A percentile compares a stretch with the other conserved stretches of the same genome.
These are phyloP conservation scores for Salvia miltiorrhiza DNA, from an alignment of 257 asterid genomes.

Conservation along the genomic window DNA sequence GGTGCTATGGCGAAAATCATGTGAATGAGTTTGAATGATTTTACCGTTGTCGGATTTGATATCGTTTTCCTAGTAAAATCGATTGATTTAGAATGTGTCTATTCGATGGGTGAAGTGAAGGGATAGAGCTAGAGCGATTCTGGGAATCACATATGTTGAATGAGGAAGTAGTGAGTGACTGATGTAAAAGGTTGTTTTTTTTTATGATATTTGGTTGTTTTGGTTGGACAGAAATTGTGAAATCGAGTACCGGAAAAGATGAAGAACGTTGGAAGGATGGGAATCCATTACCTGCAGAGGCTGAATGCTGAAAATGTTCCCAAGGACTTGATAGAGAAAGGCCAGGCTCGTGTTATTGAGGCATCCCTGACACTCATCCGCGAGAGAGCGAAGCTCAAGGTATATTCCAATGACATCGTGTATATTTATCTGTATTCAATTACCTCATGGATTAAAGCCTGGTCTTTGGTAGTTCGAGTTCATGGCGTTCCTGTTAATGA, in stretches of 20 bases:
- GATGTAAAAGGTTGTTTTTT: not conserved
- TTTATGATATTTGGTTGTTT: not conserved
- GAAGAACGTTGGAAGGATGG: conserved; percentile 65
- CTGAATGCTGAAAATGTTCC: conserved; percentile 74
- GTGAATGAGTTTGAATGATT: not conserved
- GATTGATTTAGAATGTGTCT: not conserved
- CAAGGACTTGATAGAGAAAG: conserved; percentile 78
- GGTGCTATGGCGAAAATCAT: not conserved
- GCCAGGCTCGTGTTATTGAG: conserved; percentile 94
- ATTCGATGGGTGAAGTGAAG: not conserved
- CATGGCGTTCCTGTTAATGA: not conserved
- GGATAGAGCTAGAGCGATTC: not conserved
- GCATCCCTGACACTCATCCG: conserved; percentile 96
- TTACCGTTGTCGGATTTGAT: not conserved
- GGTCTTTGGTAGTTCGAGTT: not conserved
- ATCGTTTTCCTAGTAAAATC: not conserved
- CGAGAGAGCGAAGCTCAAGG: conserved; percentile 98
- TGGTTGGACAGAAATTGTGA: conserved; percentile 4
- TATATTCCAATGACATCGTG: conserved; percentile 15
- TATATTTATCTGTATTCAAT: not conserved
- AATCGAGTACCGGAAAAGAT: conserved; percentile 36
- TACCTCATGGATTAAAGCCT: not conserved
- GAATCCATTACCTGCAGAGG: conserved; percentile 80
- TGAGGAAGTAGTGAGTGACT: not conserved
- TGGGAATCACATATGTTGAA: not conserved